Conservation (phyloP, 1,139 yeast genomes). For the Candida glucosophila region DNA sequence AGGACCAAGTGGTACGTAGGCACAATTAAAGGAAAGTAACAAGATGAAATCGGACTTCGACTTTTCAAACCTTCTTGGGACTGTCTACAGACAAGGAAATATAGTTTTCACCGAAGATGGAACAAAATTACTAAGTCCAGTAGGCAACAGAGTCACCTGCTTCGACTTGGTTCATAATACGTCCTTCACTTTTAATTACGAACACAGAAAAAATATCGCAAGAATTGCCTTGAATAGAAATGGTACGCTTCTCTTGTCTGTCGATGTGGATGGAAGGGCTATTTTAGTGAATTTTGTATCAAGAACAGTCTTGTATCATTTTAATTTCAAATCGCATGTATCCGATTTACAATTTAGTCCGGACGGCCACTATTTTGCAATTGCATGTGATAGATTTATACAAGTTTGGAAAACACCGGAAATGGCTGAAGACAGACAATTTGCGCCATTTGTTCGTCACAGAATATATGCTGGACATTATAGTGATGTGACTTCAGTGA, state of each 20-base stretch:
- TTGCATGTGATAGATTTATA: conserved; percentile 71
- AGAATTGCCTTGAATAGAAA: conserved; percentile 78
- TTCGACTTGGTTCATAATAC: conserved; percentile 80
- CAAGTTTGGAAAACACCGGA: conserved; percentile 96
- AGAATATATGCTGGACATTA: conserved; percentile 91
- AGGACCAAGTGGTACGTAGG: too few relatives aligned
- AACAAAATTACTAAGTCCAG: conserved; percentile 75
- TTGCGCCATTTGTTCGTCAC: conserved; percentile 92
- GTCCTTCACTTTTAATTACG: conserved; percentile 85
- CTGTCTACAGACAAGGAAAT: conserved; percentile 90
- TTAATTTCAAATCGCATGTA: conserved; percentile 80
- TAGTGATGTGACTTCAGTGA: conserved; percentile 64
- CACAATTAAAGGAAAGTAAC: not conserved
- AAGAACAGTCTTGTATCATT: conserved; percentile 86
- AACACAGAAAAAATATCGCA: conserved; percentile 79
- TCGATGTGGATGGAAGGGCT: conserved; percentile 90
- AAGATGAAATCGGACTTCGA: conserved; percentile 40
- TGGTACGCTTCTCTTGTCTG: conserved; percentile 72
- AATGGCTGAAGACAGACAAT: conserved; percentile 65
- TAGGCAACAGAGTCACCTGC: conserved; percentile 86
- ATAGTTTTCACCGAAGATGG: conserved; percentile 86
- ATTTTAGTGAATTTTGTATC: conserved; percentile 79
- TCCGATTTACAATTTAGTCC: conserved; percentile 76
- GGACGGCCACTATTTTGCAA: conserved; percentile 80
- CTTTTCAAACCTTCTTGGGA: conserved; percentile 85